A percentile compares a stretch with the other conserved stretches of the same genome.
Conservation (phyloP, 768 basidiomycete species). For the Leucogyrophana mollusca region DNA sequence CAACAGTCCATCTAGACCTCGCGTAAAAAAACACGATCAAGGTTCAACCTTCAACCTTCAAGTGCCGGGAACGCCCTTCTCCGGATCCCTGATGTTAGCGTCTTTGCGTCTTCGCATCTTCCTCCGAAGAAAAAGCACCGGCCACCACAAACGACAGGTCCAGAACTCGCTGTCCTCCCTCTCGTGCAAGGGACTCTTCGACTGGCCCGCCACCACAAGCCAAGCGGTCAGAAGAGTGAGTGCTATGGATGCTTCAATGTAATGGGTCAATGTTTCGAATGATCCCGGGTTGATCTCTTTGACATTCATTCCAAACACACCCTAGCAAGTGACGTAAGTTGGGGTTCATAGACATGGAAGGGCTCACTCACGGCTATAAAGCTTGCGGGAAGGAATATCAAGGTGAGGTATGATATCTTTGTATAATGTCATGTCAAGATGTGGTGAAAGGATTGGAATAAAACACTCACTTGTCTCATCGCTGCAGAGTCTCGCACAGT, state of each 20-base stretch:
- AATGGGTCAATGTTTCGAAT: slow-evolving; percentile 34
- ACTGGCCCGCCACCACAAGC: slow-evolving; percentile 55
- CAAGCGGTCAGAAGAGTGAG: slow-evolving; percentile 54
- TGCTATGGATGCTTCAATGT: slow-evolving; percentile 41
- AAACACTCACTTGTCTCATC: slow-evolving; percentile 29
- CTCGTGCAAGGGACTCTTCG: slow-evolving; percentile 21
- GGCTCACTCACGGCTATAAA: slow-evolving; percentile 32
- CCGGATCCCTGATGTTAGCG: too few species aligned
- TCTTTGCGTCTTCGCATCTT: not conserved
- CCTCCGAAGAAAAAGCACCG: not conserved
- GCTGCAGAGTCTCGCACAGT: slow-evolving; percentile 41
- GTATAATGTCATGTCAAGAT: not conserved
- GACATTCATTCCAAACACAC: slow-evolving; percentile 28
- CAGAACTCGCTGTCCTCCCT: not conserved
- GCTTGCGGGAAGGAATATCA: slow-evolving; percentile 59
- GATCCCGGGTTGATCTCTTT: slow-evolving; percentile 27
- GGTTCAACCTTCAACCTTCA: too few species aligned
- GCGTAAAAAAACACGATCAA: too few species aligned
- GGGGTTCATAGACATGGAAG: not conserved
- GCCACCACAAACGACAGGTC: not conserved
- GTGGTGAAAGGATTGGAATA: not conserved
- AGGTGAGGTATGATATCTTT: slow-evolving; percentile 57
- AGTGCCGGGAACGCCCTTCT: too few species aligned
- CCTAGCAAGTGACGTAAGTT: slow-evolving; percentile 22
- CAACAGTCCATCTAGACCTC: too few species aligned